Evolutionary conservation across 2,329 filamentous ascomycete species (phyloP).

Genomic region (Whalleya microplaca): DNA sequence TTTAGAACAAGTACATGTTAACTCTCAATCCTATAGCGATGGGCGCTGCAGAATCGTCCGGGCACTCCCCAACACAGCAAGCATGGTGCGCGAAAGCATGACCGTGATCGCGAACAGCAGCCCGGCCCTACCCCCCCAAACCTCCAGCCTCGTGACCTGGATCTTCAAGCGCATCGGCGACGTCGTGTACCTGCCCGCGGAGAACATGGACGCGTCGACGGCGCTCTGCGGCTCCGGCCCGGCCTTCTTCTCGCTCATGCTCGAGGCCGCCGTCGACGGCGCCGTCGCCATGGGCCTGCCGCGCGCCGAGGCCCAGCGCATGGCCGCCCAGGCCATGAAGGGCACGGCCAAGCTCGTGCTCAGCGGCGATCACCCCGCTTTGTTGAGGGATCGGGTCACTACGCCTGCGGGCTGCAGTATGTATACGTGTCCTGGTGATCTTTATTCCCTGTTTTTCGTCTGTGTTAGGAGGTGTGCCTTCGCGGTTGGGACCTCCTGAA

Average conservation of each 20-base stretch:
- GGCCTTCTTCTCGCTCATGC: slow-evolving; percentile 75
- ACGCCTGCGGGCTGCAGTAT: slow-evolving; percentile 78
- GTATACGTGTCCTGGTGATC: neutral
- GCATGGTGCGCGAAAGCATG: slow-evolving; percentile 79
- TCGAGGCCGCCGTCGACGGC: slow-evolving; percentile 77
- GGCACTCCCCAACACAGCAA: slow-evolving; percentile 85
- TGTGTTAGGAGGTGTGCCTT: neutral
- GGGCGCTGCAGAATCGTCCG: slow-evolving; percentile 69
- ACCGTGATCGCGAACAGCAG: slow-evolving; percentile 72
- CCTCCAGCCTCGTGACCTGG: slow-evolving; percentile 67
- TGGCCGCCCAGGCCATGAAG: slow-evolving; percentile 80
- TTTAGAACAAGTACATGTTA: no score
- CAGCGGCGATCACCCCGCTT: slow-evolving; percentile 73
- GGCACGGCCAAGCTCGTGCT: slow-evolving; percentile 72
- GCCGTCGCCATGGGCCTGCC: slow-evolving; percentile 80
- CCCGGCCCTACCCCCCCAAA: slow-evolving; percentile 58
- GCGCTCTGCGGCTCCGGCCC: slow-evolving; percentile 76
- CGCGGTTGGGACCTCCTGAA: no score
- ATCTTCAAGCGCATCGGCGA: slow-evolving; percentile 77
- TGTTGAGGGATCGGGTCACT: slow-evolving; percentile 75
- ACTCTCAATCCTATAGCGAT: no score
- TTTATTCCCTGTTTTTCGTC: neutral
- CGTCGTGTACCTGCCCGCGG: slow-evolving; percentile 68
- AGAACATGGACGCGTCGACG: slow-evolving; percentile 73
- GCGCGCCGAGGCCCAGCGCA: slow-evolving; percentile 70